Evolutionary conservation across 2,329 filamentous ascomycete genomes (phyloP), one percentile per base, ranked within the genome.

Genomic region (Phialemoniopsis sp.): DNA sequence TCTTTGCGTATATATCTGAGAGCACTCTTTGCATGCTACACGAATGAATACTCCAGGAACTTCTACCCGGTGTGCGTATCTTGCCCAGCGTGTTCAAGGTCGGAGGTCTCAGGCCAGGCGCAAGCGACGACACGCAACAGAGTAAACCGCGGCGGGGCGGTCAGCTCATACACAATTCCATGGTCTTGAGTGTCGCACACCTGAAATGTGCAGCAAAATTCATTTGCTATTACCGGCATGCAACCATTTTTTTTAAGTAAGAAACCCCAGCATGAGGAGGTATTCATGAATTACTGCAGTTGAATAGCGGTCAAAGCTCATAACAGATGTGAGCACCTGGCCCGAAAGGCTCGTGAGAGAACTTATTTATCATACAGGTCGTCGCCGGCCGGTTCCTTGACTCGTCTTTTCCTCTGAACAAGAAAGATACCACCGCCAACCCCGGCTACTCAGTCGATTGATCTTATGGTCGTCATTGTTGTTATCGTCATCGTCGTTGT

Each of bases 381-480:
- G 47, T 51, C 38, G 47, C 48, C 47, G 48, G 45, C 47, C 49
- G 42, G 39, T 38, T 41, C 37, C 36, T 41, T 16, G 38, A 39
- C 43, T 49, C 47, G 44, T 41, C 43, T 44, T 45, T 46, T 29
- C 36, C 34, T 30, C 41, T 38, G 34, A 38, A 38, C 21, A 26
- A n/a, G 21, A 26, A 26, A 26, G 21, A 26, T 26, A 26, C 21
- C 21, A 26, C 21, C 21, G 10, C 21, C 21, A 26, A 26, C 21
- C 21, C 21, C 21, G 21, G 21, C 21, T 26, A 26, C 21, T 26
- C 10, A n/a, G 21, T 26, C 21, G 21, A 26, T 26, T 6, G 10
- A 26, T 26, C 21, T 26, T 26, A 10, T 39, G 31, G 38, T 47
- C 40, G 38, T 33, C 32, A 33, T 12, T 33, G 13, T 16, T 18